phyloP scores from a whole-genome alignment of 768 basidiomycete species.

The Suillus plorans region DNA sequence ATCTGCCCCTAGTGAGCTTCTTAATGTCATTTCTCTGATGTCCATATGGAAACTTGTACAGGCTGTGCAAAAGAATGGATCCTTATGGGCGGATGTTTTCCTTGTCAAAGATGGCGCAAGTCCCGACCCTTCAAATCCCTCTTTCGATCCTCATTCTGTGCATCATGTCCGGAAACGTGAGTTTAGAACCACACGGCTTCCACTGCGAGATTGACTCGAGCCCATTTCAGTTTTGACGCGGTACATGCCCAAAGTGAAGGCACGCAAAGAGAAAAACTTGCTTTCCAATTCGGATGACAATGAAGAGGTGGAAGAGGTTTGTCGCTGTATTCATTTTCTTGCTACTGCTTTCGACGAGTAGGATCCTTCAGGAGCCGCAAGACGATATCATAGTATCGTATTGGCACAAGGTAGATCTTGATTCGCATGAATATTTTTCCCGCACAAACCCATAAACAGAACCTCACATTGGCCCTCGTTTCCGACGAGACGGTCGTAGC shows the following conservation, averaged over 20 bases:
- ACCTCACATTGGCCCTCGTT: constrained; percentile 84
- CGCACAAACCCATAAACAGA: constrained; percentile 42
- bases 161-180: constrained; percentile 76
- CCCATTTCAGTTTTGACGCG: constrained; percentile 76
- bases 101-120: constrained; percentile 63
- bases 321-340: constrained; percentile 10
- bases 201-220: constrained; percentile 6
- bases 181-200: constrained; percentile 23
- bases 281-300: constrained; percentile 44
- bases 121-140: constrained; percentile 58
- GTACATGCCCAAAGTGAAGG: constrained; percentile 71
- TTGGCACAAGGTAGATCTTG: constrained; percentile 67
- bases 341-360: constrained; percentile 7
- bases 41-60: constrained; percentile 27
- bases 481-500: constrained; percentile 64
- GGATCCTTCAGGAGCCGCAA: constrained; percentile 30
- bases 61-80: constrained; percentile 76
- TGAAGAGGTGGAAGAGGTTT: constrained; percentile 53
- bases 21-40: not conserved
- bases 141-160: constrained; percentile 55
- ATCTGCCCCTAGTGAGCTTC: constrained; percentile 62
- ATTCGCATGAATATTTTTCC: constrained; percentile 3
- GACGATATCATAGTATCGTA: constrained; percentile 71
- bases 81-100: constrained; percentile 83
- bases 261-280: constrained; percentile 83